Evolutionary conservation across 768 basidiomycete genomes (phyloP), one percentile per base, ranked within the genome.

Genomic region (Pisolithus microcarpus): DNA sequence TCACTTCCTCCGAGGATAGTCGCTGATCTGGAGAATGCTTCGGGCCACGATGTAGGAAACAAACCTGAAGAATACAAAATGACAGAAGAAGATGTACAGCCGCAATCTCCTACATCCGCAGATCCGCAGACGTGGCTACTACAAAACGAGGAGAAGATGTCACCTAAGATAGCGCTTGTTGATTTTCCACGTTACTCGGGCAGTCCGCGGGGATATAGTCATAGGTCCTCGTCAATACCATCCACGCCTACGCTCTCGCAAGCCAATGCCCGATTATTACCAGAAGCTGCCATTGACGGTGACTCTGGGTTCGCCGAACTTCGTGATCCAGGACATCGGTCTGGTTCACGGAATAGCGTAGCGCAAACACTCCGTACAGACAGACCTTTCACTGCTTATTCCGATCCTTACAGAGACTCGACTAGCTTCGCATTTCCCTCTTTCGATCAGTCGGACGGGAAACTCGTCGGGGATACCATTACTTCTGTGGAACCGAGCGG

Each of bases 1-100:
- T 7, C 42, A 36, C 37, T 45, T 43, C 48, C 39, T 36, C 39
- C 42, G 2, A 60, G 59, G 37, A 53, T 60, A 6, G 63, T 60
- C 30, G 37, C 50, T 28, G 65, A 65, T 44, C 10, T 28, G 44
- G 53, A 57, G 39, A 45, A 38, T 21, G 13, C 11, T 23, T 26
- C 44, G 8, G 36, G 38, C 21, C 28, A 11, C 19, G 21, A 6
- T n/a, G 28, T 19, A 31, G 45, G 23, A 10, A 19, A 15, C 3
- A 39, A n/a, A 13, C n/a, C 38, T n/a, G 23, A 46, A 31, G 26
- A 44, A 21, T 18, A 9, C 19, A 36, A 13, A 18, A 4, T 23
- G 10, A 16, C 15, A 21, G 50, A 51, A 28, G 43, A 48, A 16
- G 56, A 54, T 21, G 37, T 26, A n/a, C 53, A 21, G 18, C 37